These are phyloP conservation scores for Apiotrichum mycotoxinovorans DNA, from an alignment of 1,284 basidiomycete genomes.

Conservation along the genomic window DNA sequence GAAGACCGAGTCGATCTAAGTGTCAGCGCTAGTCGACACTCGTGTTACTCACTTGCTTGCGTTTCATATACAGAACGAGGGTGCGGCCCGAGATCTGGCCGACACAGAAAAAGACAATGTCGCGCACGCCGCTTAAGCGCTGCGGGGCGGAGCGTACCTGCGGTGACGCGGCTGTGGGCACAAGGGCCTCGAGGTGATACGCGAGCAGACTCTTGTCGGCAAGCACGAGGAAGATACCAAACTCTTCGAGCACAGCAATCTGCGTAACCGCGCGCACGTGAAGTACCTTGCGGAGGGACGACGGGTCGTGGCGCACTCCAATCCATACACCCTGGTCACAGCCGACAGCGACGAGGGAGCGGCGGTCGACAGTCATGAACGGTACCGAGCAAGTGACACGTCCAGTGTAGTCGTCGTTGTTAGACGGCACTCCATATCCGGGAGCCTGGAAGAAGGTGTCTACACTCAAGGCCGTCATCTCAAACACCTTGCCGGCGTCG, in stretches of 20 bases:
- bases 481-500: conserved; percentile 88
- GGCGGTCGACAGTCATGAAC: conserved; percentile 77
- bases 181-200: conserved; percentile 92
- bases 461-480: conserved; percentile 75
- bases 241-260: conserved; percentile 89
- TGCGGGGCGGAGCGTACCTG: conserved; percentile 59
- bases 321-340: conserved; percentile 97
- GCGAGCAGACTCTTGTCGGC: conserved; percentile 69
- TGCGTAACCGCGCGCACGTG: conserved; percentile 88
- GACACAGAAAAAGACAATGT: conserved; percentile 91
- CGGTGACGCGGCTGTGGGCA: conserved; percentile 62
- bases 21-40: not conserved
- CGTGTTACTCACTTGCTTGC: conserved; percentile 68
- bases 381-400: conserved; percentile 91
- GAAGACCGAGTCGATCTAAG: conserved; percentile 79
- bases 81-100: conserved; percentile 80
- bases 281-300: conserved; percentile 80
- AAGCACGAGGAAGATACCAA: conserved; percentile 90
- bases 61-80: conserved; percentile 91
- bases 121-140: conserved; percentile 75
- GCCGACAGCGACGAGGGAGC: conserved; percentile 82
- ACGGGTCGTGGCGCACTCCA: conserved; percentile 80
- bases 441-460: conserved; percentile 78
- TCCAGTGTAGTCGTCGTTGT: conserved; percentile 72
- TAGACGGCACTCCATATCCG: conserved; percentile 53